Conservation (phyloP, 805 yeast genomes). For the Hanseniaspora pseudoguilliermondii region DNA sequence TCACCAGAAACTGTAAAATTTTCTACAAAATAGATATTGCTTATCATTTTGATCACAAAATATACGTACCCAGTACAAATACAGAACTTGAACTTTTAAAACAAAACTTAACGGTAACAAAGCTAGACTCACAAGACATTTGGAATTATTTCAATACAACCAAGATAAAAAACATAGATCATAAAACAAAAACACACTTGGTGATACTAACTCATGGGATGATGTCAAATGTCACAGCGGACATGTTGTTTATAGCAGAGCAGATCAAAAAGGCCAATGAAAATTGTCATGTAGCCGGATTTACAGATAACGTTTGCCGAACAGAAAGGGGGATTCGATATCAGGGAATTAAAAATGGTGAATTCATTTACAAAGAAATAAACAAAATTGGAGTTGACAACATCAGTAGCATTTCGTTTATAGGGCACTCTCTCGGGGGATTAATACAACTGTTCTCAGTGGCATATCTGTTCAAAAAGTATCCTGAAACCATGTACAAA, state of each 20-base stretch:
- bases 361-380: conserved; percentile 41
- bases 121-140: conserved; percentile 47
- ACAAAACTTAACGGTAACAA: conserved; percentile 31
- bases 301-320: conserved; percentile 55
- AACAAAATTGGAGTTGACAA: conserved; percentile 33
- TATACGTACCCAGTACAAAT: conserved; percentile 17
- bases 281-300: conserved; percentile 54
- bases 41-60: conserved; percentile 28
- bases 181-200: conserved; percentile 41
- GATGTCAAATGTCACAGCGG: conserved; percentile 65
- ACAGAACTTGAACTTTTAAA: conserved; percentile 20
- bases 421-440: conserved; percentile 75
- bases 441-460: conserved; percentile 64
- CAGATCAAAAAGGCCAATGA: conserved; percentile 33
- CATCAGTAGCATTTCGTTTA: conserved; percentile 48
- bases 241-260: conserved; percentile 62
- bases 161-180: conserved; percentile 14
- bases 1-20: conserved; percentile 47
- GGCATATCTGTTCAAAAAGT: conserved; percentile 54
- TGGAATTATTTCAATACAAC: conserved; percentile 47
- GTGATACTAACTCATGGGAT: conserved; percentile 67
- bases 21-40: conserved; percentile 48
- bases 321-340: conserved; percentile 70
- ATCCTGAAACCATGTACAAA: conserved; percentile 52
- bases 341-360: conserved; percentile 59